A percentile compares a stretch with the other conserved stretches of the same genome.
Conservation (phyloP, 306 rosid genomes). For the Inga oerstediana region DNA sequence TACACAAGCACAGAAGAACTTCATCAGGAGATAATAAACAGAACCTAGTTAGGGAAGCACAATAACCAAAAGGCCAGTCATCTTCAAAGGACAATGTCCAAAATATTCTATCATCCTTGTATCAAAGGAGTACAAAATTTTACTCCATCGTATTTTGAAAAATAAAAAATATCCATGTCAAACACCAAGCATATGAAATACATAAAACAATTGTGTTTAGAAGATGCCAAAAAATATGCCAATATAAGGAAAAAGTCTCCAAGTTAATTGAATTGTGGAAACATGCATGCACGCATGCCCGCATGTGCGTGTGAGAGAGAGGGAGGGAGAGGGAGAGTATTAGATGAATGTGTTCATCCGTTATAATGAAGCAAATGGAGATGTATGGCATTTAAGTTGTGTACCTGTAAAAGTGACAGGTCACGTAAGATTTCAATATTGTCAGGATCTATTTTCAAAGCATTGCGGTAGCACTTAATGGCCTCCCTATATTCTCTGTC, state of each 20-base stretch:
- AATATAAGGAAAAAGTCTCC: background rate
- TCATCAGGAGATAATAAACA: background rate
- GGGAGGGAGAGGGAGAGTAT: background rate
- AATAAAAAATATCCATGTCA: background rate
- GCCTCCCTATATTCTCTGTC: conserved; percentile 99
- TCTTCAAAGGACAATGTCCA: background rate
- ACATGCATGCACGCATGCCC: background rate
- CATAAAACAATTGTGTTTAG: background rate
- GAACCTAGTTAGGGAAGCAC: background rate
- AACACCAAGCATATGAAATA: background rate
- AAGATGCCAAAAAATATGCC: background rate
- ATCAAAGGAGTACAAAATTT: background rate
- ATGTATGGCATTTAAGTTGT: conserved; percentile 7
- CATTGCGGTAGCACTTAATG: conserved; percentile 93
- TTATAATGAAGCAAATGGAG: conserved; percentile 31
- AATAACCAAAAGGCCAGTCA: background rate
- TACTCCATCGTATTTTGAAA: background rate
- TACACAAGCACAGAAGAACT: background rate
- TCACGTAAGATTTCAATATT: conserved; percentile 95
- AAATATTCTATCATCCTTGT: background rate
- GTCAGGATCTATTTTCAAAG: conserved; percentile 91
- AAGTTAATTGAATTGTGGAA: background rate
- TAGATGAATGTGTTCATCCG: background rate
- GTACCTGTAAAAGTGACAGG: conserved; percentile 89
- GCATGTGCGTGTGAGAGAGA: background rate